phyloP scores from a whole-genome alignment of 495 filamentous ascomycete species.

The Glarea lozoyensis region DNA sequence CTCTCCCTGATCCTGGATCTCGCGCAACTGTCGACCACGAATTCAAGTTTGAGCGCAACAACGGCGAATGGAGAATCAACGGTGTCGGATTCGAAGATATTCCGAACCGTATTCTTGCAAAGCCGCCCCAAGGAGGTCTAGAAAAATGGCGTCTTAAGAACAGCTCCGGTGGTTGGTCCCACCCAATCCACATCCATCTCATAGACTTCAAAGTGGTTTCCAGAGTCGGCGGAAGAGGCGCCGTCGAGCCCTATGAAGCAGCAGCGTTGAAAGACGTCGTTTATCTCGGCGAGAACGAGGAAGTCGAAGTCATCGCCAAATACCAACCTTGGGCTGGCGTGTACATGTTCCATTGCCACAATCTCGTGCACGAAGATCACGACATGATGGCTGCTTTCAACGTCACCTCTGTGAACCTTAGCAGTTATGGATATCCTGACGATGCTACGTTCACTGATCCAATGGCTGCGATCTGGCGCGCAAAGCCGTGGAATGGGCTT shows the following conservation, averaged over 20 bases:
- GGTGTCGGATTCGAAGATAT: slow-evolving; percentile 41
- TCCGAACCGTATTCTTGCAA: slow-evolving; percentile 41
- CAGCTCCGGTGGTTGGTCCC: slow-evolving; percentile 27
- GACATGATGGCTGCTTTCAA: slow-evolving; percentile 58
- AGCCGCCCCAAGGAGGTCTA: slow-evolving; percentile 33
- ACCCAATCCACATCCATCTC: slow-evolving; percentile 51
- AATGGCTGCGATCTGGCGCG: neutral
- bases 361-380: slow-evolving; percentile 50
- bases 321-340: slow-evolving; percentile 45
- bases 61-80: slow-evolving; percentile 39
- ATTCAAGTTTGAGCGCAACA: slow-evolving; percentile 36
- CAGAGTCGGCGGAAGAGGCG: slow-evolving; percentile 28
- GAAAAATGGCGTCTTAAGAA: slow-evolving; percentile 46
- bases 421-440: neutral
- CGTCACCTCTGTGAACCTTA: slow-evolving; percentile 28
- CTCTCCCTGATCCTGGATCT: slow-evolving; percentile 25
- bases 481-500: neutral
- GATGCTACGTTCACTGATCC: neutral
- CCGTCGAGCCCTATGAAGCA: slow-evolving; percentile 37
- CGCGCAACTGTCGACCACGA: slow-evolving; percentile 25
- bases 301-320: slow-evolving; percentile 36
- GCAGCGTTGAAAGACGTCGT: slow-evolving; percentile 45
- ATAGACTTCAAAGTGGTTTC: slow-evolving; percentile 46
- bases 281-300: slow-evolving; percentile 33
- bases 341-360: slow-evolving; percentile 52